Conservation (phyloP, 2,329 filamentous ascomycete species). For the Teratosphaeria pseudoeucalypti region DNA sequence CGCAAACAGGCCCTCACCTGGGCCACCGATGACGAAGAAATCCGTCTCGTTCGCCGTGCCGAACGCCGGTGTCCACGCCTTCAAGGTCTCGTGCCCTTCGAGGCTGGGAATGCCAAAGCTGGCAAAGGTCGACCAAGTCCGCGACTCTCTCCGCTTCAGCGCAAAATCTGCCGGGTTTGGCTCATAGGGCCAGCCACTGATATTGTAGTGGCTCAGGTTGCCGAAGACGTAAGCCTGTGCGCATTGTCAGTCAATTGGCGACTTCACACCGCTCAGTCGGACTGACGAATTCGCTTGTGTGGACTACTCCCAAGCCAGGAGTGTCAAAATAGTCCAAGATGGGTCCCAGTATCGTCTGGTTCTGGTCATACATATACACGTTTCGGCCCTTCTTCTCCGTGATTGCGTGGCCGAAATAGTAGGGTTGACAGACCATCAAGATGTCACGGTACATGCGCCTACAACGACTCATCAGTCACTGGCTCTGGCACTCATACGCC, state of each 20-base stretch:
- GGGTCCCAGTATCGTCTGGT: slow-evolving; percentile 43
- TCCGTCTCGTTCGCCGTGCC: slow-evolving; percentile 13
- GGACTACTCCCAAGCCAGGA: slow-evolving; percentile 37
- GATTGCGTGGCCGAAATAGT: slow-evolving; percentile 34
- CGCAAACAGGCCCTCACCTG: slow-evolving; percentile 33
- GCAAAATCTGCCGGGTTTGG: slow-evolving; percentile 32
- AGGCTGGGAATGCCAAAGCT: slow-evolving; percentile 28
- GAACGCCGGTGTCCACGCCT: slow-evolving; percentile 33
- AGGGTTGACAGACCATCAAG: slow-evolving; percentile 40
- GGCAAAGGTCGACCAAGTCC: slow-evolving; percentile 41
- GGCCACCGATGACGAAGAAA: slow-evolving; percentile 38
- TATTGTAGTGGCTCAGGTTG: slow-evolving; percentile 31
- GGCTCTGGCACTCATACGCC: neutral
- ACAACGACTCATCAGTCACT: neutral
- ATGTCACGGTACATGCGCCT: slow-evolving; percentile 41
- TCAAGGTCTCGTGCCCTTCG: slow-evolving; percentile 28
- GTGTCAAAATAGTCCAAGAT: slow-evolving; percentile 13
- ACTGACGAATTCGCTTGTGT: slow-evolving; percentile 39
- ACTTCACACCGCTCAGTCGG: neutral
- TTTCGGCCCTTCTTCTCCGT: slow-evolving; percentile 25
- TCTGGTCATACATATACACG: slow-evolving; percentile 43
- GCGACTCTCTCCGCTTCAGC: slow-evolving; percentile 31
- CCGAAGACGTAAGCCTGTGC: slow-evolving; percentile 38
- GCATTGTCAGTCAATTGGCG: neutral
- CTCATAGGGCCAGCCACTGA: slow-evolving; percentile 22